A percentile compares a stretch with the other conserved stretches of the same genome.
These are phyloP conservation scores for Phalaenopsis equestris DNA, from an alignment of 106 monocot genomes.

Conservation along the genomic window DNA sequence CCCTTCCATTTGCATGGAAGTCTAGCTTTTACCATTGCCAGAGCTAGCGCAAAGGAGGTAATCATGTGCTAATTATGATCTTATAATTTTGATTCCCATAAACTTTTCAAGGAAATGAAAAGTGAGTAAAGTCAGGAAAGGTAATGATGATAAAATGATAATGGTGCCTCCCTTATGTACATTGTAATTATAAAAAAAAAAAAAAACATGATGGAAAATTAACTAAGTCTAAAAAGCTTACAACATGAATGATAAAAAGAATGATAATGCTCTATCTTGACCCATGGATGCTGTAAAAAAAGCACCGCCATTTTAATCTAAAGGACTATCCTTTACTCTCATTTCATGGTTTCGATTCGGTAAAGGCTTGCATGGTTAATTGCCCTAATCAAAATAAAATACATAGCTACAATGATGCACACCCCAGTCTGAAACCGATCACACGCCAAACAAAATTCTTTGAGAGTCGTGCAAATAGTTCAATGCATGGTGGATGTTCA, in stretches of 20 bases:
- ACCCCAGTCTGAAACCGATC: not conserved
- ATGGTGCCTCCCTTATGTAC: not conserved
- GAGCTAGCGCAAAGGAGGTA: not conserved
- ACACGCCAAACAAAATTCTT: not conserved
- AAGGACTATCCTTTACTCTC: not conserved
- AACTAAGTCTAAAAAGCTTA: not conserved
- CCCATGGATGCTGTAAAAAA: not conserved
- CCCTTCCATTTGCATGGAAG: not conserved
- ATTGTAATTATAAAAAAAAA: not conserved
- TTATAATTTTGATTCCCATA: not conserved
- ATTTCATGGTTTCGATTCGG: not conserved
- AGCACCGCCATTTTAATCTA: not conserved
- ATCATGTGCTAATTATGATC: not conserved
- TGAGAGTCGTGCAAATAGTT: not conserved
- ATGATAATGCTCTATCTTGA: not conserved
- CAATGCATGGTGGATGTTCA: conserved; percentile 1
- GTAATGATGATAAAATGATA: not conserved
- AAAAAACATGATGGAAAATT: not conserved
- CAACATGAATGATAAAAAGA: not conserved
- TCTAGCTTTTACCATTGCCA: no score
- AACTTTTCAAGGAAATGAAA: not conserved
- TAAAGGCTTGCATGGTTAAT: not conserved
- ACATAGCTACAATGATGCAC: not conserved
- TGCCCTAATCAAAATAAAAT: not conserved
- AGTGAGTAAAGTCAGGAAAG: not conserved